Evolutionary conservation across 2,329 filamentous ascomycete genomes (phyloP).

Genomic region (Fusarium goolgardi): DNA sequence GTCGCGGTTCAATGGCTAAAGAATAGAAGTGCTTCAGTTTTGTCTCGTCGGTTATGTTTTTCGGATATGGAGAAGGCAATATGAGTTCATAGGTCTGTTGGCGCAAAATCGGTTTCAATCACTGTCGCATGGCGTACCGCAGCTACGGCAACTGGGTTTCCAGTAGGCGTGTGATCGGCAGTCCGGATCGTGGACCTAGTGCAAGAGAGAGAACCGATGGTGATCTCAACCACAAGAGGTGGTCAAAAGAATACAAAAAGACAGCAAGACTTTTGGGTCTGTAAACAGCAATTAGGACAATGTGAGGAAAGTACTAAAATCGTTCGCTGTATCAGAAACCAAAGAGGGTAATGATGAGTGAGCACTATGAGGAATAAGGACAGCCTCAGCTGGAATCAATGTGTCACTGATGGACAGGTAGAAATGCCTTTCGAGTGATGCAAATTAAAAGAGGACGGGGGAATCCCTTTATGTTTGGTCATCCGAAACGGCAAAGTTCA

Average conservation of each 20-base stretch:
- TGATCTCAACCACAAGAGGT: slow-evolving; percentile 15
- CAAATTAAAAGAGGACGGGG: slow-evolving; percentile 31
- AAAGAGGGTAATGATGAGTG: slow-evolving; percentile 6
- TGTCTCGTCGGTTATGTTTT: slow-evolving; percentile 10
- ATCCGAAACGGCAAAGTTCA: slow-evolving; percentile 29
- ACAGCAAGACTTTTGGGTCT: slow-evolving; percentile 11
- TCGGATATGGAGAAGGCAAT: slow-evolving; percentile 5
- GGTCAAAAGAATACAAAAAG: background rate
- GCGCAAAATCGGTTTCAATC: slow-evolving; percentile 37
- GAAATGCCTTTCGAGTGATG: slow-evolving; percentile 11
- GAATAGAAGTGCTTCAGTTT: slow-evolving; percentile 1
- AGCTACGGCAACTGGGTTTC: slow-evolving; percentile 39
- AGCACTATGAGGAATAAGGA: slow-evolving; percentile 13
- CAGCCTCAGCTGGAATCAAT: slow-evolving; percentile 1
- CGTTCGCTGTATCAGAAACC: slow-evolving; percentile 10
- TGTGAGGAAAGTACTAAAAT: slow-evolving; percentile 8
- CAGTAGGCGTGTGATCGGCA: slow-evolving; percentile 40
- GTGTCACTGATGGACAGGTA: slow-evolving; percentile 10
- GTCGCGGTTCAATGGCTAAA: slow-evolving; percentile 10
- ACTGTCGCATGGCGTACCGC: slow-evolving; percentile 47
- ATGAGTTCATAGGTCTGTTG: slow-evolving; percentile 13
- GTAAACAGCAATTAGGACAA: slow-evolving; percentile 4
- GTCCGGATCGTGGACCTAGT: slow-evolving; percentile 34
- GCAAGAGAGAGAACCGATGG: slow-evolving; percentile 25
- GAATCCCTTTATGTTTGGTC: slow-evolving; percentile 44